Evolutionary conservation across 2,329 filamentous ascomycete genomes (phyloP).

Genomic region (Botryotinia globosa): DNA sequence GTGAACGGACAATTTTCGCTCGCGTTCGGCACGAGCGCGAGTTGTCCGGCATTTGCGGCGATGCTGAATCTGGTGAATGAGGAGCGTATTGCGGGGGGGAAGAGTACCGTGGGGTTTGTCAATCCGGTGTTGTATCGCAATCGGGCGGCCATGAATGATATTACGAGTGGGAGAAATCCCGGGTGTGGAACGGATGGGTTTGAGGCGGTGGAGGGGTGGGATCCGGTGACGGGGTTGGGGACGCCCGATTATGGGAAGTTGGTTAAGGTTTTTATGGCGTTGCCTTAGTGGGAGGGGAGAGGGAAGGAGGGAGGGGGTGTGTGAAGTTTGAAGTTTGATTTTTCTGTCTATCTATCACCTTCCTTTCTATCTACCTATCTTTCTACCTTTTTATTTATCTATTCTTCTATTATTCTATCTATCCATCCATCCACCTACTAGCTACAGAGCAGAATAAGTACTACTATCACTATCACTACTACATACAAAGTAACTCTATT

Average conservation of each 20-base stretch:
- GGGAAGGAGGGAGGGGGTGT: no score
- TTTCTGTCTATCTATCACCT: no score
- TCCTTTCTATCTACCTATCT: no score
- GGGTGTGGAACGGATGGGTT: not conserved
- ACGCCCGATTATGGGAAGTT: not conserved
- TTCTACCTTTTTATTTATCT: no score
- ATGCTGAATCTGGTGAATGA: not conserved
- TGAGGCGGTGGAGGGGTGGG: not conserved
- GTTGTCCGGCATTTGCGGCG: not conserved
- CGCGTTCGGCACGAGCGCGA: not conserved
- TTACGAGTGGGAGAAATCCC: not conserved
- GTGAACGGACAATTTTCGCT: not conserved
- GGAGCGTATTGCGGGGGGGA: not conserved
- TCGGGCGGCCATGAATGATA: not conserved
- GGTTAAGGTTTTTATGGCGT: not conserved
- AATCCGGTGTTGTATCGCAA: not conserved
- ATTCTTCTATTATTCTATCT: no score
- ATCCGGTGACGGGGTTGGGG: not conserved
- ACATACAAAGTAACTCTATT: rapidly evolving
- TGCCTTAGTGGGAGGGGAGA: not conserved
- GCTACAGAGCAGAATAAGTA: no score
- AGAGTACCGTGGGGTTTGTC: not conserved
- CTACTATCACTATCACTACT: no score
- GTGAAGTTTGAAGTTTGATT: no score
- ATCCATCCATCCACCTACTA: no score